These are phyloP conservation scores for Pholiota adiposa DNA, from an alignment of 1,284 basidiomycete species.

Conservation along the genomic window DNA sequence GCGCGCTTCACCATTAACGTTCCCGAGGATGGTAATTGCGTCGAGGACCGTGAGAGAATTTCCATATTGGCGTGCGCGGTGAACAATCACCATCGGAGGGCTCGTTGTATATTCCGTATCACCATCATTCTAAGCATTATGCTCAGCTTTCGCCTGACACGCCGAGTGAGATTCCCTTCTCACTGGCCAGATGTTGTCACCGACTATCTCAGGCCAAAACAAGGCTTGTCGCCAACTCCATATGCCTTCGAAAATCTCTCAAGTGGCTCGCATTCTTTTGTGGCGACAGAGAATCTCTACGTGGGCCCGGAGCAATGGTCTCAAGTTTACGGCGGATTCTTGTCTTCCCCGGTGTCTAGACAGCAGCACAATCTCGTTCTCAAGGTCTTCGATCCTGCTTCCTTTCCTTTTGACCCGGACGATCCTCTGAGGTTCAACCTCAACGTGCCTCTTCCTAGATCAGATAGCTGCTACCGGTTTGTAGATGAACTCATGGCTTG, in stretches of 20 bases:
- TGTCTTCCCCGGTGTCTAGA: not conserved
- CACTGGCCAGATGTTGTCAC: not conserved
- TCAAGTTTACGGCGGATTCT: not conserved
- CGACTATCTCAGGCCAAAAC: not conserved
- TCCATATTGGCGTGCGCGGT: too few relatives aligned
- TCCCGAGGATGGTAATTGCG: too few relatives aligned
- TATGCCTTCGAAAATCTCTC: not conserved
- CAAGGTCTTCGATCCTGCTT: not conserved
- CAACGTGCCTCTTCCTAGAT: not conserved
- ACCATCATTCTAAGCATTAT: not conserved
- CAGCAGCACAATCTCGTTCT: not conserved
- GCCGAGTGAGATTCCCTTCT: not conserved
- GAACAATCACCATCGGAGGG: too few relatives aligned
- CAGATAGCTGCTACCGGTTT: not conserved
- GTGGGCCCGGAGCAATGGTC: not conserved
- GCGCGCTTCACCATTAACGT: too few relatives aligned
- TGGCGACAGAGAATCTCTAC: not conserved
- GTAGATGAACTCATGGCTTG: constrained; percentile 1
- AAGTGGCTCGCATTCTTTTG: not conserved
- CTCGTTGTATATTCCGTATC: too few relatives aligned
- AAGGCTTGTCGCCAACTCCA: not conserved
- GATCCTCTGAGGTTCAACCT: not conserved
- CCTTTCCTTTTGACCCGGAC: not conserved
- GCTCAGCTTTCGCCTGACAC: not conserved
- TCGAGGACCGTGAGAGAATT: too few relatives aligned